Percentiles rank a stretch among this genome's conserved stretches.
These are phyloP conservation scores for Tolypocladium amazonense DNA, from an alignment of 2,329 filamentous ascomycete species.

Conservation along the genomic window DNA sequence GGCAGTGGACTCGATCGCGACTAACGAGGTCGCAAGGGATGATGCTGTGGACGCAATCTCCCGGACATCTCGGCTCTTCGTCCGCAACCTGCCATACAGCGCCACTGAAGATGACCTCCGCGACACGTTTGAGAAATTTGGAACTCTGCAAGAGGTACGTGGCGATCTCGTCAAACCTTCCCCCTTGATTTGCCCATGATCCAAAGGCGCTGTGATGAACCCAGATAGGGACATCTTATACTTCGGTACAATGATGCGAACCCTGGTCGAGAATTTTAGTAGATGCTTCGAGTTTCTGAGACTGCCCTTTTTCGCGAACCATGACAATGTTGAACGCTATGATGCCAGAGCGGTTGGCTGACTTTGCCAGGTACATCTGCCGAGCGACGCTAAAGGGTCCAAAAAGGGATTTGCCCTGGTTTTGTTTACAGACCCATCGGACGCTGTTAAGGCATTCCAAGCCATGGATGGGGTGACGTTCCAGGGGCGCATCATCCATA, in stretches of 20 bases:
- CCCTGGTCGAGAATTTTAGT: conserved; percentile 97
- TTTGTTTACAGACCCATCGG: conserved; percentile 60
- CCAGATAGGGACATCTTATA: conserved; percentile 99
- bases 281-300: conserved; percentile 94
- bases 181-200: conserved; percentile 1
- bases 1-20: conserved; percentile 18
- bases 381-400: conserved; percentile 58
- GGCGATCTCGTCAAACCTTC: conserved; percentile 4
- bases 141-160: conserved; percentile 79
- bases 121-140: conserved; percentile 60
- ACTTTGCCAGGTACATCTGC: conserved; percentile 67
- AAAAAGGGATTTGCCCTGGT: conserved; percentile 90
- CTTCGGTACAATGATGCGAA: conserved; percentile 80
- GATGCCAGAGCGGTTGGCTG: conserved; percentile 11
- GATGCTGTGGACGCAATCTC: conserved; percentile 49
- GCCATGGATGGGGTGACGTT: conserved; percentile 76
- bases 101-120: conserved; percentile 68
- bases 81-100: conserved; percentile 79
- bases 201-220: conserved; percentile 67
- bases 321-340: conserved; percentile 9
- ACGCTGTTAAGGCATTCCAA: conserved; percentile 70
- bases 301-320: conserved; percentile 16
- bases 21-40: conserved; percentile 14
- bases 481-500: conserved; percentile 84
- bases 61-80: conserved; percentile 68